Percentiles rank a stretch among this genome's conserved stretches.
phyloP scores from a whole-genome alignment of 192 early-diverging fungal species.

The Umbelopsis vinacea region DNA sequence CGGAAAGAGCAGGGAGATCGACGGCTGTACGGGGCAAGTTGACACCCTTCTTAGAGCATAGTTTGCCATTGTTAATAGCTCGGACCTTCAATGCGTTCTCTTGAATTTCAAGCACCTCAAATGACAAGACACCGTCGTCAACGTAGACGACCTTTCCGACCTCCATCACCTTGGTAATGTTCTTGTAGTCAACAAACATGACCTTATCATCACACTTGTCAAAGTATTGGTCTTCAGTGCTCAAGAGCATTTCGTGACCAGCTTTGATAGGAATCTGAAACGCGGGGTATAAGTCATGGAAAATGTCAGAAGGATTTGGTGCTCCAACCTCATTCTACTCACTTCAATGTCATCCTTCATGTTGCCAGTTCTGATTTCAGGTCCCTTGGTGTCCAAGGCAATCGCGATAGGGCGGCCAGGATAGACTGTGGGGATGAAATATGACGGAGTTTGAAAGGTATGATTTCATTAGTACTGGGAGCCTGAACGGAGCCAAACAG shows the following conservation, averaged over 20 bases:
- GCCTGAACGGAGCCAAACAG: constrained; percentile 31
- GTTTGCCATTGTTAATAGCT: constrained; percentile 83
- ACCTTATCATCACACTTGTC: constrained; percentile 64
- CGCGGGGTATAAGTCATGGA: background rate
- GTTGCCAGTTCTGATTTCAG: constrained; percentile 86
- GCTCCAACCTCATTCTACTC: background rate
- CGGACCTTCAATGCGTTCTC: constrained; percentile 67
- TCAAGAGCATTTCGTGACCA: constrained; percentile 83
- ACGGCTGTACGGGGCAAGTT: constrained; percentile 92
- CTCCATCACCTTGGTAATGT: constrained; percentile 75
- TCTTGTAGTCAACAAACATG: constrained; percentile 84
- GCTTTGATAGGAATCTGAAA: constrained; percentile 60
- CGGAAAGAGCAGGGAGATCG: constrained; percentile 93
- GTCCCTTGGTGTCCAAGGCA: constrained; percentile 86
- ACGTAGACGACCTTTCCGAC: constrained; percentile 81
- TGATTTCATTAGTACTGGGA: background rate
- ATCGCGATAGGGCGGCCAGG: constrained; percentile 69
- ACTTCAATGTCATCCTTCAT: constrained; percentile 76
- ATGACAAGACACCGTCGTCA: constrained; percentile 96
- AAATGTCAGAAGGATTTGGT: background rate
- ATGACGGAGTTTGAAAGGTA: background rate
- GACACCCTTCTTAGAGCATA: constrained; percentile 94
- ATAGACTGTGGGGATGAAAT: constrained; percentile 28
- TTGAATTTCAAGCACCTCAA: constrained; percentile 80
- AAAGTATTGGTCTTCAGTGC: constrained; percentile 65